phyloP scores from a whole-genome alignment of 2,329 filamentous ascomycete species.

The Scorias spongiosa region DNA sequence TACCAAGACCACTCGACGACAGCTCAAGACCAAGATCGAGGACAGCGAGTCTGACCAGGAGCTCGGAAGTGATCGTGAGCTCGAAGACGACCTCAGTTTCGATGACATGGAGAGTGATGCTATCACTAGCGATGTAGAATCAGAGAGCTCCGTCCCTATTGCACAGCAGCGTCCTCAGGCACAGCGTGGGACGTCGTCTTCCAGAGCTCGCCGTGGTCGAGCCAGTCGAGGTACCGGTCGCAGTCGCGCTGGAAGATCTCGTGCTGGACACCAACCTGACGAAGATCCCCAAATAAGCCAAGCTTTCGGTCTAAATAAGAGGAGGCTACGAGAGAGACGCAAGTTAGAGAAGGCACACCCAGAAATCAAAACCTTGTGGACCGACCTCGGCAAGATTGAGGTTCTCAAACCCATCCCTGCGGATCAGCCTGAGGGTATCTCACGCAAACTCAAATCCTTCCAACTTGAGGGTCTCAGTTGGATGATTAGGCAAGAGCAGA shows the following conservation, averaged over 20 bases:
- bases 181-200: slow-evolving; percentile 2
- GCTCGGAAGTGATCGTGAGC: slow-evolving; percentile 14
- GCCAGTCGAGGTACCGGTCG: neutral
- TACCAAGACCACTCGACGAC: slow-evolving; percentile 15
- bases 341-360: slow-evolving; percentile 67
- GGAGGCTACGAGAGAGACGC: slow-evolving; percentile 37
- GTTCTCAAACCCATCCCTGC: slow-evolving; percentile 50
- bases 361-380: slow-evolving; percentile 71
- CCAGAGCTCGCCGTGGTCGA: slow-evolving; percentile 2
- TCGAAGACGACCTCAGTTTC: slow-evolving; percentile 19
- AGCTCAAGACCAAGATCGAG: slow-evolving; percentile 14
- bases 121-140: slow-evolving; percentile 15
- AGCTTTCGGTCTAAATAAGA: slow-evolving; percentile 8
- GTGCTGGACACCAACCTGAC: slow-evolving; percentile 12
- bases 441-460: slow-evolving; percentile 75
- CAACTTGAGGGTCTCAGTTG: slow-evolving; percentile 87
- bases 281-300: slow-evolving; percentile 6
- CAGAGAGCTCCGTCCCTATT: slow-evolving; percentile 18
- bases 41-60: slow-evolving; percentile 26
- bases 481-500: slow-evolving; percentile 85
- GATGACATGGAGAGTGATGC: slow-evolving; percentile 29
- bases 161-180: slow-evolving; percentile 1
- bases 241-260: slow-evolving; percentile 5
- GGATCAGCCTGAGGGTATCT: slow-evolving; percentile 62
- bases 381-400: slow-evolving; percentile 51